Percentiles rank a stretch among this genome's conserved stretches.
phyloP scores from a whole-genome alignment of 305 asterid genomes.

The Solanum hybrid region DNA sequence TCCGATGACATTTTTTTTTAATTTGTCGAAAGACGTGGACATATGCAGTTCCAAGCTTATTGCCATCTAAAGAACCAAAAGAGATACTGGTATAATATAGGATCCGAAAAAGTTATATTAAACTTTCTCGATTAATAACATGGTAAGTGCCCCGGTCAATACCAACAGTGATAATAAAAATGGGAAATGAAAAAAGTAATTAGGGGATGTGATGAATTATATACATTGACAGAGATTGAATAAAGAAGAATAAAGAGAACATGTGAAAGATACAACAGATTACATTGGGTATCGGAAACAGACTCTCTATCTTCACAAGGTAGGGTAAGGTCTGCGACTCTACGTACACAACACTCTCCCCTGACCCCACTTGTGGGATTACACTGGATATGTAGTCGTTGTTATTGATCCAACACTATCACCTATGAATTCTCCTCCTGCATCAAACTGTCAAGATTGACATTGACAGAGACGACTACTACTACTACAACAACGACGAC shows the following conservation, averaged over 20 bases:
- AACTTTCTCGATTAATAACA: neutral
- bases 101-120: neutral
- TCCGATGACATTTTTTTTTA: neutral
- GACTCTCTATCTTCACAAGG: neutral
- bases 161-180: neutral
- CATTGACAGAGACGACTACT: neutral
- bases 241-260: neutral
- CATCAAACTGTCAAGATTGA: slow-evolving; percentile 18
- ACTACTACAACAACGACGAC: neutral
- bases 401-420: slow-evolving; percentile 9
- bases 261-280: neutral
- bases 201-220: neutral
- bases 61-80: neutral
- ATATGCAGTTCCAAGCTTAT: neutral
- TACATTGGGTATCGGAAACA: neutral
- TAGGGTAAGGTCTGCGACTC: neutral
- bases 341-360: neutral
- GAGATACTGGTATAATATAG: neutral
- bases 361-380: neutral
- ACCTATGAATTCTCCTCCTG: slow-evolving; percentile 51
- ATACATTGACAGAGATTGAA: neutral
- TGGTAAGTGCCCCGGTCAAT: neutral
- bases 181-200: neutral
- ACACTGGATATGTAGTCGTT: neutral
- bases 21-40: neutral